Evolutionary conservation across 139 green algal species (phyloP), one percentile per base, ranked within the genome.

Genomic region (Trebouxia sp.): DNA sequence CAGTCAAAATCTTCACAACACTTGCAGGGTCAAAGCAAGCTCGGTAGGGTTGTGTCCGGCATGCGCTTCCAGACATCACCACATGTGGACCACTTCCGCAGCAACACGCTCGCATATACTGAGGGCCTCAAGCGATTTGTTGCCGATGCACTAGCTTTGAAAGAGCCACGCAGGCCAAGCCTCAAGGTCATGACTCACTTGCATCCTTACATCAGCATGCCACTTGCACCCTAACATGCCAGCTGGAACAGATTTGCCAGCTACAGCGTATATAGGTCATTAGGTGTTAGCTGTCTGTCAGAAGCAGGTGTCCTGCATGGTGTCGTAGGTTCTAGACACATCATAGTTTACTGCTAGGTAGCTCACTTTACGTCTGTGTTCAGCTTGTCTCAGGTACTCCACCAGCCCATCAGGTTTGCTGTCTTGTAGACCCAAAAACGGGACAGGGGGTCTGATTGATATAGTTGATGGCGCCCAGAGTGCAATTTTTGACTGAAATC

Each of bases 61-160:
- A 72, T 72, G 62, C 62, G 62, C 32, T 72, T 72, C 11, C 62
- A 72, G 15, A 43, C 62, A 28, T 72, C 62, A 30, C 62, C 62
- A 5, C 62, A 72, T 72, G 62, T 72, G 62, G 62, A 72, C 24
- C 62, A 72, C 12, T 72, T 72, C 35, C 62, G 62, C 32, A 72
- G 28, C 35, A 72, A 72, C 62, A 72, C 62, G 0, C 32, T 72
- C 43, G 62, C 62, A 12, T 72, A 72, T 24, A 72, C 62, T 45
- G 12, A 72, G 28, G 62, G 62, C 32, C 15, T 72, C 11, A 11
- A 35, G 35, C 62, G 28, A 10, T 72, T 72, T 72, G 62, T 72
- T n/a, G 62, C 62, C 28, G 62, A 72, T 72, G 62, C 62, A 45
- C 37, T 72, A 37, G 62, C 32, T 28, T 7, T 72, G 62, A 72